Evolutionary conservation across 2,329 filamentous ascomycete species (phyloP), one percentile per base, ranked within the genome.

Genomic region (Capronia coronata): DNA sequence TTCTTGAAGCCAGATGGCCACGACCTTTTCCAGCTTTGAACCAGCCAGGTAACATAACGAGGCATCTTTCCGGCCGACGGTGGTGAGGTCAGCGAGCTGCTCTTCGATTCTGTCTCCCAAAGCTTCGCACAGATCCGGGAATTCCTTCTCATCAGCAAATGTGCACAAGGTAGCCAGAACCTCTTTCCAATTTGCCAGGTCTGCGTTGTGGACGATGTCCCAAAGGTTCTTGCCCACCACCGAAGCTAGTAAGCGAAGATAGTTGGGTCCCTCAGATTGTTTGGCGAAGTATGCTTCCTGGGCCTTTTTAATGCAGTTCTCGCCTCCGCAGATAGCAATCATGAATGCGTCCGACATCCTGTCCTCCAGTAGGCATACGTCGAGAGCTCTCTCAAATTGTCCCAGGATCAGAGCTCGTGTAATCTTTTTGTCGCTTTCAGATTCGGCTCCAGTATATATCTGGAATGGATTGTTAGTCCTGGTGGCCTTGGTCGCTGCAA

Each of bases 181-280:
- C 68, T 97, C 93, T 71, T 94, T 97, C 94, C 93, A 98, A 69
- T 93, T 86, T 45, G 79, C 78, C 39, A 98, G 73, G 63, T 96
- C 87, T 6, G 91, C 93, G 63, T 98, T 98, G 71, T 97, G 88
- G 6, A 97, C 93, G 39, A 97, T 79, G 70, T 98, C 93, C 93
- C 91, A 97, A 1, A 98, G 77, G 63, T 98, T 96, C 75, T 97
- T 97, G 55, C 86, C 83, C 49, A 95, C 90, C 44, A 98, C 87
- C 4, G 91, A 95, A 44, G 87, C 84, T 47, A 98, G 76, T 7
- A 98, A 76, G 37, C 94, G 84, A 49, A 97, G 75, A 64, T 98
- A 98, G 69, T 91, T 97, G 1, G 94, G 91, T 22, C 84, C 83
- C 51, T 84, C 83, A 6, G 80, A 77, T 68, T 90, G 88, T 62